Percentiles rank a stretch among this genome's conserved stretches.
Evolutionary conservation across 202 grass and related monocot genomes (phyloP).

Genomic region (Dendrocalamus latiflorus): DNA sequence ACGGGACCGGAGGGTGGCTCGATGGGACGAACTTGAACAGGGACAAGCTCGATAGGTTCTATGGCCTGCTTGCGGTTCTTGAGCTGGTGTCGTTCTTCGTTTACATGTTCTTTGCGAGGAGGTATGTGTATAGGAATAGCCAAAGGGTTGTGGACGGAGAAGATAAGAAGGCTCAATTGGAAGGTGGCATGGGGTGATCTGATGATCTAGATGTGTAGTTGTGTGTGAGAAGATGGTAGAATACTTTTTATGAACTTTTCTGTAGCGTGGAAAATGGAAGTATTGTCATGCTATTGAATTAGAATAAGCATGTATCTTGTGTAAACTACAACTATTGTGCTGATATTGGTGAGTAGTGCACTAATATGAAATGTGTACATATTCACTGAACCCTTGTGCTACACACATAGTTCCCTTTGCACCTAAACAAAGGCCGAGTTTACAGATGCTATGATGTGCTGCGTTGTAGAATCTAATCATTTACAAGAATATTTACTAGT

Average conservation of each 20-base stretch:
- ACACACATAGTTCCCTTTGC: too few relatives aligned
- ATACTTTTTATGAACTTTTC: not conserved
- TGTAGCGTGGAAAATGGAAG: not conserved
- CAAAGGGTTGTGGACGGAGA: constrained; percentile 11
- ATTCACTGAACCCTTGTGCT: too few relatives aligned
- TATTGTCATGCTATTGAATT: not conserved
- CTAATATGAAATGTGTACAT: not conserved
- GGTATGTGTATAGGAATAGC: constrained; percentile 50
- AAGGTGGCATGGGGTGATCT: not conserved
- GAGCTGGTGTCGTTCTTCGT: constrained; percentile 36
- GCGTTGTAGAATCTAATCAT: too few relatives aligned
- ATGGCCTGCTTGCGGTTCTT: constrained; percentile 44
- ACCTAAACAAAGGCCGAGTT: too few relatives aligned
- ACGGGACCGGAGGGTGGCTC: constrained; percentile 42
- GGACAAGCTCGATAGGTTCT: constrained; percentile 64
- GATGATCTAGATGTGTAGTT: not conserved
- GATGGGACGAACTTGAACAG: constrained; percentile 65
- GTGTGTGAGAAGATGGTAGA: not conserved
- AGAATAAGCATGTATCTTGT: not conserved
- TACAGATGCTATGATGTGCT: too few relatives aligned
- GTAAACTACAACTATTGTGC: not conserved
- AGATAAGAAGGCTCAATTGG: too few relatives aligned
- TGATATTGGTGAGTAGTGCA: not conserved
- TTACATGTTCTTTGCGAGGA: constrained; percentile 51
- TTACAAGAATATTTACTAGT: too few relatives aligned